These are phyloP conservation scores for Aspergillus unguis DNA, from an alignment of 2,329 filamentous ascomycete genomes.

Conservation along the genomic window DNA sequence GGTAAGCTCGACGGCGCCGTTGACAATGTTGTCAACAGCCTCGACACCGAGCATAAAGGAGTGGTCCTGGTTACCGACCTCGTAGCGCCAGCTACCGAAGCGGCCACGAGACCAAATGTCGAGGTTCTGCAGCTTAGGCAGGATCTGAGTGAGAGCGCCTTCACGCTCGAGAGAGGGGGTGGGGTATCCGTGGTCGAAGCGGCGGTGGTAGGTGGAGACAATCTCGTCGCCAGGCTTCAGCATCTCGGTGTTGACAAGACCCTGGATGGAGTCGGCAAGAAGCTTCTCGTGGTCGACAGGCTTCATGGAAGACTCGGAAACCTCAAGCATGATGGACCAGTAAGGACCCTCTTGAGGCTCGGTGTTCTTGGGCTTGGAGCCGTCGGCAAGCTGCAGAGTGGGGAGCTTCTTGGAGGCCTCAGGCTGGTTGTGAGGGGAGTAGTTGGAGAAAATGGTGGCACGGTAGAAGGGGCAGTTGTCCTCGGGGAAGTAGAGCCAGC, in stretches of 20 bases:
- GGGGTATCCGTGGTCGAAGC: slow-evolving; percentile 97
- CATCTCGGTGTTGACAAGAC: slow-evolving; percentile 97
- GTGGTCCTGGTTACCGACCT: slow-evolving; percentile 96
- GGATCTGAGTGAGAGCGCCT: slow-evolving; percentile 84
- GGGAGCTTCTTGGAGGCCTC: slow-evolving; percentile 76
- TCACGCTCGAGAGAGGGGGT: slow-evolving; percentile 94
- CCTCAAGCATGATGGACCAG: slow-evolving; percentile 99
- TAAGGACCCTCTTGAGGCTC: slow-evolving; percentile 85
- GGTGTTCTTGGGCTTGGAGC: slow-evolving; percentile 70
- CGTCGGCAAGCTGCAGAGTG: slow-evolving; percentile 80
- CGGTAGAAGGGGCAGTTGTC: slow-evolving; percentile 99
- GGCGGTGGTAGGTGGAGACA: slow-evolving; percentile 95
- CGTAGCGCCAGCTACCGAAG: slow-evolving; percentile 97
- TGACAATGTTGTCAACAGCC: slow-evolving; percentile 85
- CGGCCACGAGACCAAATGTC: slow-evolving; percentile 94
- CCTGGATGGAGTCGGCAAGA: slow-evolving; percentile 87
- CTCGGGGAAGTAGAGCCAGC: slow-evolving; percentile 99
- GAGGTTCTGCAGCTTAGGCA: slow-evolving; percentile 86
- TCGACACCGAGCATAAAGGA: slow-evolving; percentile 97
- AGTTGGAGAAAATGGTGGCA: slow-evolving; percentile 99
- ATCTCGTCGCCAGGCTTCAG: slow-evolving; percentile 88
- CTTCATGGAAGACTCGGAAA: slow-evolving; percentile 95
- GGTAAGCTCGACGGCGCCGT: slow-evolving; percentile 84
- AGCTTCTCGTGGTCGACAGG: slow-evolving; percentile 82
- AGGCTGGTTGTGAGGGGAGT: slow-evolving; percentile 98